A percentile compares a stretch with the other conserved stretches of the same genome.
phyloP scores from a whole-genome alignment of 2,329 filamentous ascomycete genomes.

The Fusarium illudens region DNA sequence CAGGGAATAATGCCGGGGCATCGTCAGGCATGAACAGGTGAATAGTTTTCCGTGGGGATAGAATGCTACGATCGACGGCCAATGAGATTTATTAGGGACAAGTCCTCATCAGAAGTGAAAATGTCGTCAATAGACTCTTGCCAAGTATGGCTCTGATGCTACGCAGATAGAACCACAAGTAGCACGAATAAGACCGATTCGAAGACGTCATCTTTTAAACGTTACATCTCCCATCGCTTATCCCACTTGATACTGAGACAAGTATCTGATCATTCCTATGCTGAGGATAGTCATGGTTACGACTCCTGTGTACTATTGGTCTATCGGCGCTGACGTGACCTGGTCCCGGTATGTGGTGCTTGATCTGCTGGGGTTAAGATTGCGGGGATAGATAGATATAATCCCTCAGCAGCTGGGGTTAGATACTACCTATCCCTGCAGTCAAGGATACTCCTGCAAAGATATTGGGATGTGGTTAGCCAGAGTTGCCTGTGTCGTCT shows the following conservation, averaged over 20 bases:
- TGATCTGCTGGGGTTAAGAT: background rate
- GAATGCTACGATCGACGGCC: background rate
- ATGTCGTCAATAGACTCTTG: slow-evolving; percentile 18
- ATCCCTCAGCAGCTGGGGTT: slow-evolving; percentile 1
- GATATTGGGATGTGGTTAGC: background rate
- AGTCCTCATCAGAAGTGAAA: slow-evolving; percentile 9
- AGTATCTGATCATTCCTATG: slow-evolving; percentile 6
- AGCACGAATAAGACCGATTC: background rate
- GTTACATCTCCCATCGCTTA: background rate
- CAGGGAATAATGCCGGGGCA: background rate
- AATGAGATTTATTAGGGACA: background rate
- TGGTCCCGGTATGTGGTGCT: slow-evolving; percentile 28
- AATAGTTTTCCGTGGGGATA: background rate
- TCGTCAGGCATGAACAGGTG: background rate
- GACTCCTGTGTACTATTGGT: background rate
- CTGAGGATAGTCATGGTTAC: slow-evolving; percentile 4
- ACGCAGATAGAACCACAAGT: background rate
- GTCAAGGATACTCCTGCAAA: background rate
- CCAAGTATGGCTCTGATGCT: background rate
- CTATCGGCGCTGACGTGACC: slow-evolving; percentile 21
- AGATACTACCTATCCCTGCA: background rate
- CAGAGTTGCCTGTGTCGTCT: background rate
- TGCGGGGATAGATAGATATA: background rate
- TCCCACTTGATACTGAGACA: background rate
- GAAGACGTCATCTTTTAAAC: slow-evolving; percentile 1